Conservation (phyloP, 2,329 filamentous ascomycete species). For the Botrytis fragariae region DNA sequence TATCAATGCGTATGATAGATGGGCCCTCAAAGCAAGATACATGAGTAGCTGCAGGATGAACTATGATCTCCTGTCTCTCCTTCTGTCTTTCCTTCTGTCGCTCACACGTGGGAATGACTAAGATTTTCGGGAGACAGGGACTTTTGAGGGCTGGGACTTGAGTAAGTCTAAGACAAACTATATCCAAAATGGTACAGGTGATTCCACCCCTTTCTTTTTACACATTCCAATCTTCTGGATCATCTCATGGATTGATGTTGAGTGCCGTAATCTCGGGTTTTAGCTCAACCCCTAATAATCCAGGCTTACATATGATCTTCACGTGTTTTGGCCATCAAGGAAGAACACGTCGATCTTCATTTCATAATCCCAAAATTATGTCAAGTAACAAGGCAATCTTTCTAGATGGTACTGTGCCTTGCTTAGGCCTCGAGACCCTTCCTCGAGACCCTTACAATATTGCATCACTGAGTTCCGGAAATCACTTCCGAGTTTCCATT, state of each 20-base stretch:
- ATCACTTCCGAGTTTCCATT: not conserved
- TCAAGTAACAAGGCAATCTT: not conserved
- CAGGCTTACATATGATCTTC: not conserved
- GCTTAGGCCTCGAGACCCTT: not conserved
- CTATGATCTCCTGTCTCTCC: conserved; percentile 7
- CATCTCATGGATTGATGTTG: conserved; percentile 1
- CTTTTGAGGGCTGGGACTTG: conserved; percentile 9
- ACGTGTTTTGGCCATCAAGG: not conserved
- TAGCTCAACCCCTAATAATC: not conserved
- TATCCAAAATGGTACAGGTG: not conserved
- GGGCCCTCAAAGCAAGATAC: not conserved
- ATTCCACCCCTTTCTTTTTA: conserved; percentile 11
- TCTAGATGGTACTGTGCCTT: not conserved
- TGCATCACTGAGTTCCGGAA: not conserved
- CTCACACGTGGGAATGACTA: conserved; percentile 20
- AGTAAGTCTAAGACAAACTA: conserved; percentile 13
- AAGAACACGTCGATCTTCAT: conserved; percentile 8
- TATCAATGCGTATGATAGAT: conserved; percentile 8
- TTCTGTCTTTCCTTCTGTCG: conserved; percentile 3
- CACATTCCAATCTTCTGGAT: conserved; percentile 7
- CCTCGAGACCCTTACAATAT: not conserved
- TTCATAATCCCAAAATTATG: not conserved
- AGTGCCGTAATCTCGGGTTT: conserved; percentile 2
- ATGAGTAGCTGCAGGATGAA: not conserved
- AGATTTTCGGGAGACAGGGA: not conserved